These are phyloP conservation scores for Ascoidea rubescens DNA, from an alignment of 805 yeast species.

Conservation along the genomic window DNA sequence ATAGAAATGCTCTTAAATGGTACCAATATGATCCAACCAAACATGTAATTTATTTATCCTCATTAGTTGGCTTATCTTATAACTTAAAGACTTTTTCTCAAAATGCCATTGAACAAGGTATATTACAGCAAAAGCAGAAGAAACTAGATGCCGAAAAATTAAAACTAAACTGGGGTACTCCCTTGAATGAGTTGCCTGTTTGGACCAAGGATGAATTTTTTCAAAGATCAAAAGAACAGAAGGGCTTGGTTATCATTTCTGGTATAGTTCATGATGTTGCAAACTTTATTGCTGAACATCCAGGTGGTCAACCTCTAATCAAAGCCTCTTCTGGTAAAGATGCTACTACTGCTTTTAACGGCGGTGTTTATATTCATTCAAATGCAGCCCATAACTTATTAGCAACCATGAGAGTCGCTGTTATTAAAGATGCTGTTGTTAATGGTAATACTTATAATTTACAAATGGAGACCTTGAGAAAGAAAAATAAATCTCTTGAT, in stretches of 20 bases:
- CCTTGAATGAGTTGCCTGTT: constrained; percentile 70
- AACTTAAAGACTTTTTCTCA: constrained; percentile 41
- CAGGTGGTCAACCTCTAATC: constrained; percentile 79
- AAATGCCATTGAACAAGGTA: constrained; percentile 53
- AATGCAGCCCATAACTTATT: constrained; percentile 85
- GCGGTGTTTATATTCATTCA: constrained; percentile 88
- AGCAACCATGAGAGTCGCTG: constrained; percentile 90
- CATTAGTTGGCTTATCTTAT: constrained; percentile 41
- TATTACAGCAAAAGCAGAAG: constrained; percentile 74
- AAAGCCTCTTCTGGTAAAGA: constrained; percentile 80
- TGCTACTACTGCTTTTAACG: constrained; percentile 88
- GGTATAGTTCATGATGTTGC: constrained; percentile 91
- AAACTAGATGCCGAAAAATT: constrained; percentile 64
- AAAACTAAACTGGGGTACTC: constrained; percentile 86
- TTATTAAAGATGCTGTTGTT: constrained; percentile 54
- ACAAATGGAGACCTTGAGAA: constrained; percentile 31
- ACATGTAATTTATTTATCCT: constrained; percentile 44
- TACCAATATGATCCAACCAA: constrained; percentile 82
- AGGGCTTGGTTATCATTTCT: constrained; percentile 66
- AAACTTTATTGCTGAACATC: constrained; percentile 83
- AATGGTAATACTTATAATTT: constrained; percentile 36
- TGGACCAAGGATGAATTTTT: constrained; percentile 40
- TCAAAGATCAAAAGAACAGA: constrained; percentile 21
- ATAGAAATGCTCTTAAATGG: constrained; percentile 58
- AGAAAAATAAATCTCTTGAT: constrained; percentile 16